A percentile compares a stretch with the other conserved stretches of the same genome.
Conservation (phyloP, 2,329 filamentous ascomycete genomes). For the Alternaria angustiovoidea region DNA sequence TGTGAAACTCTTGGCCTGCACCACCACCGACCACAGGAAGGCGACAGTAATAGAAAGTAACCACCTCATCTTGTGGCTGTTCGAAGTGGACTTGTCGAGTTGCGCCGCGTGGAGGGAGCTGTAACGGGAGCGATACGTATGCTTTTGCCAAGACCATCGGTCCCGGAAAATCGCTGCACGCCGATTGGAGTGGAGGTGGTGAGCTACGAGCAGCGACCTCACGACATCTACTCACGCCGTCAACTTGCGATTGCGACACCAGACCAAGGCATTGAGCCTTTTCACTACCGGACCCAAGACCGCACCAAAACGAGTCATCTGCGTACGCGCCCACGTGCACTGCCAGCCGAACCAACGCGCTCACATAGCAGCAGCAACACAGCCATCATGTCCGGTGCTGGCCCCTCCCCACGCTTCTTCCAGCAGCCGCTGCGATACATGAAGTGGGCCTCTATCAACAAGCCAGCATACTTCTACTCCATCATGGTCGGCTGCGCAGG, state of each 20-base stretch:
- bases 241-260: constrained; percentile 18
- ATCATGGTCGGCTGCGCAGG: constrained; percentile 76
- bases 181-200: constrained; percentile 26
- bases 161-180: constrained; percentile 34
- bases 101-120: constrained; percentile 14
- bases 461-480: constrained; percentile 91
- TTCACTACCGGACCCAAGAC: constrained; percentile 4
- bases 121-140: constrained; percentile 48
- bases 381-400: constrained; percentile 64
- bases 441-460: constrained; percentile 86
- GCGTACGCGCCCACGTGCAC: constrained; percentile 8
- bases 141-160: constrained; percentile 46
- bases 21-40: constrained; percentile 70
- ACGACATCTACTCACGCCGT: constrained; percentile 8
- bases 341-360: neutral
- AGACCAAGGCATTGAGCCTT: constrained; percentile 31
- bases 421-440: constrained; percentile 82
- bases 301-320: neutral
- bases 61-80: constrained; percentile 73
- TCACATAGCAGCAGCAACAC: constrained; percentile 10
- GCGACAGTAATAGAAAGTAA: constrained; percentile 71
- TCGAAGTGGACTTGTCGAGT: constrained; percentile 30
- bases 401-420: constrained; percentile 74
- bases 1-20: constrained; percentile 78
- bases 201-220: constrained; percentile 18